Percentiles rank a stretch among this genome's conserved stretches.
phyloP scores from a whole-genome alignment of 2,329 filamentous ascomycete genomes.

The Pestalotiopsis sp. region DNA sequence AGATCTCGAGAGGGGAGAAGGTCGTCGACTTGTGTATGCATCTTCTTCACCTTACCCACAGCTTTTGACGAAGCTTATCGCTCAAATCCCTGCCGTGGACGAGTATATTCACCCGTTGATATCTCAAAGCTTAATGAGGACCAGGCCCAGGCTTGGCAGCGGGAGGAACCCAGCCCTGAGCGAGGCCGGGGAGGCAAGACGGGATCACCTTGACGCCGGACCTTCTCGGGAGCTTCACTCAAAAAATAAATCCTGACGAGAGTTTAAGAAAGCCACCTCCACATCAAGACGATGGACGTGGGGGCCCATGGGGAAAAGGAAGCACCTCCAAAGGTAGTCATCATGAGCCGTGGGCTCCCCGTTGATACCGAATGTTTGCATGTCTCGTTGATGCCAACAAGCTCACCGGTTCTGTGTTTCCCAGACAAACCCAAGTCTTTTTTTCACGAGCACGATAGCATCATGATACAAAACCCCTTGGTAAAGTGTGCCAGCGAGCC shows the following conservation, averaged over 20 bases:
- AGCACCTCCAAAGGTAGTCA: not conserved
- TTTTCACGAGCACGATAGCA: not conserved
- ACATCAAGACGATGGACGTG: not conserved
- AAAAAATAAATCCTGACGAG: not conserved
- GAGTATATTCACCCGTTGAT: not conserved
- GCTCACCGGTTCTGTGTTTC: not conserved
- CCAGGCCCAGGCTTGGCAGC: conserved; percentile 1
- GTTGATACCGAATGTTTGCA: not conserved
- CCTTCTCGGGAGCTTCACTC: not conserved
- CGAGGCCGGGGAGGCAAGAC: not conserved
- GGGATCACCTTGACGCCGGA: not conserved
- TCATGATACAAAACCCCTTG: not conserved
- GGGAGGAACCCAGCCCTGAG: not conserved
- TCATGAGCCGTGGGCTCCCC: not conserved
- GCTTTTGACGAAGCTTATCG: not conserved
- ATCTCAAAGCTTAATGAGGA: not conserved
- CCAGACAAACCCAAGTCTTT: not conserved
- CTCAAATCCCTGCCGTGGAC: not conserved
- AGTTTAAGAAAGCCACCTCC: not conserved
- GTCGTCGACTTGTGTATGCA: not conserved
- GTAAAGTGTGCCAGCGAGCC: not conserved
- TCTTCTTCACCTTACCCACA: not conserved
- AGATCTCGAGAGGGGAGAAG: not conserved
- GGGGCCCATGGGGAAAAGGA: not conserved
- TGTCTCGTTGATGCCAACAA: not conserved